These are phyloP conservation scores for Nitzschia sp. DNA, from an alignment of 108 stramenopile species.

Conservation along the genomic window DNA sequence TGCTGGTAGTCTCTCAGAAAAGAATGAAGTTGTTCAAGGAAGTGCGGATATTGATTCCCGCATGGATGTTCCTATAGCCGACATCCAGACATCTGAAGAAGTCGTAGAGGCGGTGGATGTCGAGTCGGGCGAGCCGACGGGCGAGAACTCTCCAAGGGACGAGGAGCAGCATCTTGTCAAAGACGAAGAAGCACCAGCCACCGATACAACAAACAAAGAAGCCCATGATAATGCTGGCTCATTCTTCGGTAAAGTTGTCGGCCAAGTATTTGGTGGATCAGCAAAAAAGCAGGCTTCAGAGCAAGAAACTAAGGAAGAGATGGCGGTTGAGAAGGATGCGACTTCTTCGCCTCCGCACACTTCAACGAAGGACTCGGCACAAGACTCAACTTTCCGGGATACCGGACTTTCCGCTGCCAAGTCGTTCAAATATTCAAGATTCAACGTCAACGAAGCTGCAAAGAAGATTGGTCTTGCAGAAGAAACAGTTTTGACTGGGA, in stretches of 20 bases:
- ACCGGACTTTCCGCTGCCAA: too few relatives aligned
- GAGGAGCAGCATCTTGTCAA: too few relatives aligned
- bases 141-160: too few relatives aligned
- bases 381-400: too few relatives aligned
- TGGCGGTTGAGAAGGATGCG: neutral
- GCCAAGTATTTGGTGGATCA: neutral
- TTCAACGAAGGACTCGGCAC: neutral
- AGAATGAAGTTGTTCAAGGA: neutral
- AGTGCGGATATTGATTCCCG: too few relatives aligned
- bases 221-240: neutral
- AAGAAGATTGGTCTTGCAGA: conserved; percentile 23
- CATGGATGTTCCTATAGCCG: too few relatives aligned
- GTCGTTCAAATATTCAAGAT: conserved; percentile 17
- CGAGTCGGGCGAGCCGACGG: too few relatives aligned
- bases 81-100: too few relatives aligned
- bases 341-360: neutral
- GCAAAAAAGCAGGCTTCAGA: neutral
- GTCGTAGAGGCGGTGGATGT: neutral
- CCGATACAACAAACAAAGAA: neutral
- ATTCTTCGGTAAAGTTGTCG: neutral
- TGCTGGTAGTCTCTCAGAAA: neutral
- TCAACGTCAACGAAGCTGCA: conserved; percentile 18
- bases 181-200: neutral
- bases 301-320: neutral
- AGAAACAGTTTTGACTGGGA: conserved; percentile 18